These are phyloP conservation scores for Glebionis coronaria DNA, from an alignment of 129 eudicot species.

Conservation along the genomic window DNA sequence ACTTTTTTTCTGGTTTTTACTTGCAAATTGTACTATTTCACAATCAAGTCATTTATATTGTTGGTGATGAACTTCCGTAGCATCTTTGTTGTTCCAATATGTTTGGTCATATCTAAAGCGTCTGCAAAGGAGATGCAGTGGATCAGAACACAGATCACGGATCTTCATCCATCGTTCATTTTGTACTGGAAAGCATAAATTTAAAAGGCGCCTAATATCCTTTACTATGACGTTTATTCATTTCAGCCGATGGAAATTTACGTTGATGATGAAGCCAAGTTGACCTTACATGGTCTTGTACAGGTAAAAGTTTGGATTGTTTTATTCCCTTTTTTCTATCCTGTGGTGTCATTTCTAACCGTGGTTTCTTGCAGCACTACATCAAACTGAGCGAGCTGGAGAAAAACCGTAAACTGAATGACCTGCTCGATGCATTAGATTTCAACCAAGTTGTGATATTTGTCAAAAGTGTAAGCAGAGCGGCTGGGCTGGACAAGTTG, in stretches of 20 bases:
- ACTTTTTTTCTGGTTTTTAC: too few relatives aligned
- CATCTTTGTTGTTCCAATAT: too few relatives aligned
- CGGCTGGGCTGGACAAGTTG: slow-evolving; percentile 33
- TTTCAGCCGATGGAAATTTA: slow-evolving; percentile 94
- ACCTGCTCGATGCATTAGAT: slow-evolving; percentile 34
- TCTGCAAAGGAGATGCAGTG: too few relatives aligned
- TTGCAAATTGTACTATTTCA: too few relatives aligned
- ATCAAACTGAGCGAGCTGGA: slow-evolving; percentile 34
- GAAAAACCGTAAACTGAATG: slow-evolving; percentile 38
- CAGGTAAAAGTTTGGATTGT: slow-evolving; percentile 41
- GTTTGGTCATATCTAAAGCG: too few relatives aligned
- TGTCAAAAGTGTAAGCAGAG: slow-evolving; percentile 36
- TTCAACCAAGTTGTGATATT: slow-evolving; percentile 38
- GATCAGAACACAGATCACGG: too few relatives aligned
- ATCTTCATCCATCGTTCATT: background rate
- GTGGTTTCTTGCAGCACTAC: slow-evolving; percentile 23
- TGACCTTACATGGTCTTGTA: slow-evolving; percentile 92
- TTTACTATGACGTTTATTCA: slow-evolving; percentile 61
- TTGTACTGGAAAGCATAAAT: slow-evolving; percentile 21
- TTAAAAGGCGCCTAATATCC: slow-evolving; percentile 50
- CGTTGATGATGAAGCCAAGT: slow-evolving; percentile 87
- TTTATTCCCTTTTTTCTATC: background rate
- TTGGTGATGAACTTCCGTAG: too few relatives aligned
- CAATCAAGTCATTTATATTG: too few relatives aligned
- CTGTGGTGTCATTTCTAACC: background rate